Percentiles rank a stretch among this genome's conserved stretches.
These are phyloP conservation scores for Fusarium hainanense DNA, from an alignment of 2,329 filamentous ascomycete species.

Conservation along the genomic window DNA sequence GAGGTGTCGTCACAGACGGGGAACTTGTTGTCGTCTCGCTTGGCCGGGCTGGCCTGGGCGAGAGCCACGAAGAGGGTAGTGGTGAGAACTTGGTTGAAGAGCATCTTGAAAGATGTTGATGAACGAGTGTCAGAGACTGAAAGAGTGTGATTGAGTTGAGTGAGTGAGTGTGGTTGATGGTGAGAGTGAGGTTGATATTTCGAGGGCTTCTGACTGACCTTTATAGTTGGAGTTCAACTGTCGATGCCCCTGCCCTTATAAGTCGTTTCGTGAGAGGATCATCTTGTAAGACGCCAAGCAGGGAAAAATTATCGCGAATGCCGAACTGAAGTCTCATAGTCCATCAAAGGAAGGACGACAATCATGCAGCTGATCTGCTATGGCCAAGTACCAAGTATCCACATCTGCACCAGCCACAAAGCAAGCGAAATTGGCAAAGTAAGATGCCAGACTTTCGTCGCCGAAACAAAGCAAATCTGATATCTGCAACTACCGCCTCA, in stretches of 20 bases:
- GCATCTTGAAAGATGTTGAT: not conserved
- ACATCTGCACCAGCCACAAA: not conserved
- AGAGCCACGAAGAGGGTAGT: not conserved
- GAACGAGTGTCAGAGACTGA: not conserved
- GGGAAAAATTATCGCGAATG: not conserved
- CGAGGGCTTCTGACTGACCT: not conserved
- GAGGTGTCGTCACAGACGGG: not conserved
- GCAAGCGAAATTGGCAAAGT: not conserved
- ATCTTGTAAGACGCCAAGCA: not conserved
- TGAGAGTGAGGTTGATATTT: not conserved
- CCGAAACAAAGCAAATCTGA: too few species aligned
- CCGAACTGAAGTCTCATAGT: not conserved
- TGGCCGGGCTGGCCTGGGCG: not conserved
- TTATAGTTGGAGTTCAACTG: not conserved
- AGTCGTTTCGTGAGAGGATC: accelerated
- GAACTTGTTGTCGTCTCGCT: not conserved
- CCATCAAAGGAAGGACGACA: not conserved
- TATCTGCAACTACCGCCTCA: too few species aligned
- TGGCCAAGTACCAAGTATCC: not conserved
- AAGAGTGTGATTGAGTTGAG: not conserved
- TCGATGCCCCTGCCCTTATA: not conserved
- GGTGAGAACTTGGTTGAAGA: not conserved
- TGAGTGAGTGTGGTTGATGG: not conserved
- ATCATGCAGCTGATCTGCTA: not conserved
- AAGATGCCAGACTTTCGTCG: not conserved